Percentiles rank a stretch among this genome's conserved stretches.
Evolutionary conservation across 768 basidiomycete species (phyloP).

Genomic region (Phallus indusiatus): DNA sequence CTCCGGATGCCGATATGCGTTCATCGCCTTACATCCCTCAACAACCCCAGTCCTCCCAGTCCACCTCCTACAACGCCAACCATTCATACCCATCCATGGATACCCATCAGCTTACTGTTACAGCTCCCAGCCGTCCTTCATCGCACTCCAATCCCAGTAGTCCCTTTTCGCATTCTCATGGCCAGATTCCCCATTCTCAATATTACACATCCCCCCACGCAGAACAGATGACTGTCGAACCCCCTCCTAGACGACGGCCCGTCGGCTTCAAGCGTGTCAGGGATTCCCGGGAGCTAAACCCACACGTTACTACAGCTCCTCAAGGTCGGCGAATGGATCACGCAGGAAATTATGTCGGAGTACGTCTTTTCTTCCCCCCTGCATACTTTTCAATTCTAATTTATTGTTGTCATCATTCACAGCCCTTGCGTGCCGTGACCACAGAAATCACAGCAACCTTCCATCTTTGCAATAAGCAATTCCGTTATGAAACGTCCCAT

Average conservation of each 20-base stretch:
- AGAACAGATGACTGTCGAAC: conserved; percentile 71
- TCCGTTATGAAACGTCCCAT: conserved; percentile 88
- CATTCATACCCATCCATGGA: conserved; percentile 9
- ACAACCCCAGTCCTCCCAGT: conserved; percentile 13
- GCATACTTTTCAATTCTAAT: background rate
- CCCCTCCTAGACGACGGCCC: conserved; percentile 53
- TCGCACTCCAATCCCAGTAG: conserved; percentile 63
- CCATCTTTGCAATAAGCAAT: conserved; percentile 88
- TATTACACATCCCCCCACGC: conserved; percentile 39
- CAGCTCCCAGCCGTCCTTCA: conserved; percentile 39
- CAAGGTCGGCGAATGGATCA: conserved; percentile 68
- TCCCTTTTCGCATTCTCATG: conserved; percentile 51
- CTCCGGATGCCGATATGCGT: conserved; percentile 3
- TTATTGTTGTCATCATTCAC: conserved; percentile 12
- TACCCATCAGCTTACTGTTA: conserved; percentile 36
- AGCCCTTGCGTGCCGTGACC: conserved; percentile 66
- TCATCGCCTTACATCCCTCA: conserved; percentile 51
- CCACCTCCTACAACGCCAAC: background rate
- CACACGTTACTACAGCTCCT: conserved; percentile 55
- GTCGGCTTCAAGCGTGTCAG: conserved; percentile 75
- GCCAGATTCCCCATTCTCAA: conserved; percentile 38
- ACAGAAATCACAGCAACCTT: conserved; percentile 85
- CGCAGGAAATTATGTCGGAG: conserved; percentile 70
- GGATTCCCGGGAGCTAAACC: conserved; percentile 67
- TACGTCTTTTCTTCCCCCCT: conserved; percentile 31